Base-by-base conservation (phyloP, 495 filamentous ascomycete species). In the Talaromyces nanjingensis region DNA sequence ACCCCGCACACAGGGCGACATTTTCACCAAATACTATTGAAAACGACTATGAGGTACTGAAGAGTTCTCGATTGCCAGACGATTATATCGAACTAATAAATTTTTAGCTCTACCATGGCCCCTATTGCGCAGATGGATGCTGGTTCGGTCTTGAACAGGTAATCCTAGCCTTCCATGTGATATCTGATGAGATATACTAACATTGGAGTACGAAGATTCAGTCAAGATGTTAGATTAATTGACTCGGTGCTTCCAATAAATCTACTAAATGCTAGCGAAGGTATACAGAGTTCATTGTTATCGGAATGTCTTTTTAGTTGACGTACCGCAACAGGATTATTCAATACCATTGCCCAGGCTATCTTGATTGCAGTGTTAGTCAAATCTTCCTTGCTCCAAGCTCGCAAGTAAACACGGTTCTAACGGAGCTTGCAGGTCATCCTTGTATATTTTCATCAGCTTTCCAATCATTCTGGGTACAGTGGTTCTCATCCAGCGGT, bases 11-110 rank as follows among this genome's bases (percentile, higher is more conserved):
- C 47, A 52, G 47, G 47, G 47, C 47, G 47, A 52, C 47, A 52
- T 20, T 81, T 85, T 67, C 83, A 85, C 62, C 66, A 70, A 59
- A 78, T 66, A 34, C 70, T 83, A 3, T 67, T 84, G 42, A 73
- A 66, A 16, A 83, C 82, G 14, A 80, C 83, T 4, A 71, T 83
- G 9, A 68, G 66, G 73, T 76, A 65, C 47, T 52, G 47, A 52
- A 52, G 47, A 18, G 71, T 66, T 71, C 57, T 62, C 71, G 25
- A 68, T 78, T 54, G 71, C 33, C 70, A 22, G 71, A 71, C 33
- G 68, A 69, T 24, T 67, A 72, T 63, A 65, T 64, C 49, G 67
- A 65, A 65, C 24, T 62, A 65, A 16, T 62, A 74, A n/a, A 54
- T 72, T 1, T 71, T 65, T 20, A 52, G 47, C 47, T 18, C 16